Conservation (phyloP, 2,329 filamentous ascomycete species). For the Metarhizium brunneum region DNA sequence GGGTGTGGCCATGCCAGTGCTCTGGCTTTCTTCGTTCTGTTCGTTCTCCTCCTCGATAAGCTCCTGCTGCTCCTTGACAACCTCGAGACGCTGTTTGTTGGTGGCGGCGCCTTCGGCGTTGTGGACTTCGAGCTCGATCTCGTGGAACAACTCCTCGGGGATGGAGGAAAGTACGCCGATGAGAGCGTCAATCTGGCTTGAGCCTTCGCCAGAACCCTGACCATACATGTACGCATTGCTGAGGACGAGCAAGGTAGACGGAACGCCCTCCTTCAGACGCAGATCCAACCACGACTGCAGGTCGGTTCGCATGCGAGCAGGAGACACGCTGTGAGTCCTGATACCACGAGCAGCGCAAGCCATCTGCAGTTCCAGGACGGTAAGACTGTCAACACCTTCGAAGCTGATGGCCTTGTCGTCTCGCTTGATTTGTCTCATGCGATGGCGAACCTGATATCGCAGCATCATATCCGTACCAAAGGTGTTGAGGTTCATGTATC, state of each 20-base stretch:
- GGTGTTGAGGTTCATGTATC: slow-evolving; percentile 95
- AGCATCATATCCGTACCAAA: slow-evolving; percentile 98
- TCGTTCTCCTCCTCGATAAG: slow-evolving; percentile 95
- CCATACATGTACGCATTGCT: slow-evolving; percentile 98
- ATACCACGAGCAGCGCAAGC: slow-evolving; percentile 89
- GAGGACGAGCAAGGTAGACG: slow-evolving; percentile 86
- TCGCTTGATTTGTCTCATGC: slow-evolving; percentile 98
- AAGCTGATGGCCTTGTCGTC: slow-evolving; percentile 91
- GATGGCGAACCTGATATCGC: slow-evolving; percentile 90
- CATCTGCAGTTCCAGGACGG: slow-evolving; percentile 86
- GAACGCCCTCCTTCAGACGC: slow-evolving; percentile 87
- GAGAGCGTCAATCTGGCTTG: slow-evolving; percentile 84
- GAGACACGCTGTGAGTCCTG: slow-evolving; percentile 84
- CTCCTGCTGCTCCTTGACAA: slow-evolving; percentile 96
- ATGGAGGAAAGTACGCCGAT: slow-evolving; percentile 89
- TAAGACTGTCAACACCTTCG: slow-evolving; percentile 86
- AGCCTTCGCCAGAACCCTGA: slow-evolving; percentile 78
- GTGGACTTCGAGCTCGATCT: slow-evolving; percentile 97
- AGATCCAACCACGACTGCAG: slow-evolving; percentile 91
- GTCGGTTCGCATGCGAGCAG: slow-evolving; percentile 78
- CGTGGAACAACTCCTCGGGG: slow-evolving; percentile 96
- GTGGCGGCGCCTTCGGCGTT: slow-evolving; percentile 93
- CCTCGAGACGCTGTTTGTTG: slow-evolving; percentile 97
- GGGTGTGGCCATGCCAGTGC: slow-evolving; percentile 62
- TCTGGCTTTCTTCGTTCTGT: slow-evolving; percentile 75